Evolutionary conservation across 2,329 filamentous ascomycete species (phyloP).

Genomic region (Colletotrichum karsti): DNA sequence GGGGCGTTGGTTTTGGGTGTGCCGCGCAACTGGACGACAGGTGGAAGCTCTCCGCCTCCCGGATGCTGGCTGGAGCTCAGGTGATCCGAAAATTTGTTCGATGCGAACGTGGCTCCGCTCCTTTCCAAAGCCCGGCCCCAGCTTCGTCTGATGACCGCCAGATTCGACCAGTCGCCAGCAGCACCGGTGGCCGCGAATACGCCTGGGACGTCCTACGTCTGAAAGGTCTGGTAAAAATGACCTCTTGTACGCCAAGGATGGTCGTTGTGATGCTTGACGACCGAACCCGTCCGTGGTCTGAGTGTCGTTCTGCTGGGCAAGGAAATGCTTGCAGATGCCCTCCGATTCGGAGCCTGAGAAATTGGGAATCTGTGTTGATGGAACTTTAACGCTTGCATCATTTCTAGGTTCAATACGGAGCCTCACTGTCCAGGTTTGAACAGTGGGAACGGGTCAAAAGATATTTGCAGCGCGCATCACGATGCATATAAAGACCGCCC

Average conservation of each 20-base stretch:
- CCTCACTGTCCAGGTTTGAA: not conserved
- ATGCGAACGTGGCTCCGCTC: conserved; percentile 26
- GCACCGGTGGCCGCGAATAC: conserved; percentile 11
- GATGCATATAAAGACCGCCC: not conserved
- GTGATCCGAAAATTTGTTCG: conserved; percentile 27
- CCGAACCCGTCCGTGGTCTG: conserved; percentile 5
- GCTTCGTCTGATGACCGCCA: conserved; percentile 26
- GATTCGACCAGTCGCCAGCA: conserved; percentile 22
- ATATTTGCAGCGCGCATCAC: conserved; percentile 3
- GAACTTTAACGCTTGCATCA: conserved; percentile 13
- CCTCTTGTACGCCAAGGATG: conserved; percentile 13
- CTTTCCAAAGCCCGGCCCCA: conserved; percentile 19
- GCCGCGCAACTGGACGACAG: conserved; percentile 22
- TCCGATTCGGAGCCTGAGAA: conserved; percentile 21
- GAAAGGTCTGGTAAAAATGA: conserved; percentile 16
- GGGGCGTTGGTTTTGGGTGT: conserved; percentile 16
- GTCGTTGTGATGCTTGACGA: conserved; percentile 1
- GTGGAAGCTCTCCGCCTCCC: conserved; percentile 20
- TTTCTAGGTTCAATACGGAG: conserved; percentile 1
- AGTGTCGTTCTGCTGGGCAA: not conserved
- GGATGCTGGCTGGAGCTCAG: conserved; percentile 24
- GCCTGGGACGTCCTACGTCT: conserved; percentile 18
- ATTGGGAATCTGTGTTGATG: conserved; percentile 18
- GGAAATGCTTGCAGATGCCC: conserved; percentile 12
- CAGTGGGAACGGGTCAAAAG: not conserved